A percentile compares a stretch with the other conserved stretches of the same genome.
Evolutionary conservation across 2,329 filamentous ascomycete genomes (phyloP).

Genomic region (Trichophyton rubrum): DNA sequence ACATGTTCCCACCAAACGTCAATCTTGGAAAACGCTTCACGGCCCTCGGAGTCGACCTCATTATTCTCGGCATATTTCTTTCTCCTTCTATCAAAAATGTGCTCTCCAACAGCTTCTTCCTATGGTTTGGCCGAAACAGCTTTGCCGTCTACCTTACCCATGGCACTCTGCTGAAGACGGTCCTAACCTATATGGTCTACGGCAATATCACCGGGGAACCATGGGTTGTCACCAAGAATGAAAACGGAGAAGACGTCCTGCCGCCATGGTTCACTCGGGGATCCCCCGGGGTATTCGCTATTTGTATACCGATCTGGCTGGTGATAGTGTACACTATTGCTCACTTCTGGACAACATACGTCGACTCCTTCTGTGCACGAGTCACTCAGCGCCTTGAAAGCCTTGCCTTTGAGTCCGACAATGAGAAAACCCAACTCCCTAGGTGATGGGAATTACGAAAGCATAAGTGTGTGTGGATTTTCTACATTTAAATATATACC

Average conservation of each 20-base stretch:
- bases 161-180: constrained; percentile 41
- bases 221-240: constrained; percentile 32
- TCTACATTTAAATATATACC: background rate
- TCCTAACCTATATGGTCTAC: constrained; percentile 42
- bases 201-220: constrained; percentile 35
- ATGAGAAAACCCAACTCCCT: constrained; percentile 21
- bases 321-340: constrained; percentile 37
- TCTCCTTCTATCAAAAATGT: constrained; percentile 38
- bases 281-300: constrained; percentile 27
- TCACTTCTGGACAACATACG: constrained; percentile 41
- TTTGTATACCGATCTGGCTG: constrained; percentile 38
- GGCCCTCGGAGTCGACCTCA: constrained; percentile 38
- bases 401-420: constrained; percentile 34
- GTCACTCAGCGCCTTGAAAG: constrained; percentile 39
- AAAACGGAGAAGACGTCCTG: constrained; percentile 29
- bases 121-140: constrained; percentile 44
- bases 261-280: constrained; percentile 31
- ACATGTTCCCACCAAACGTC: constrained; percentile 36
- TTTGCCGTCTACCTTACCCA: constrained; percentile 46
- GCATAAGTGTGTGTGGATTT: background rate
- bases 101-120: constrained; percentile 39
- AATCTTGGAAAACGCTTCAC: constrained; percentile 37
- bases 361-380: constrained; percentile 39
- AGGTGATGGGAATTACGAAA: background rate
- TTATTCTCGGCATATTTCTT: constrained; percentile 40